Base-by-base conservation (phyloP, 176 grass and related monocot species). In the Carex littledalei region DNA sequence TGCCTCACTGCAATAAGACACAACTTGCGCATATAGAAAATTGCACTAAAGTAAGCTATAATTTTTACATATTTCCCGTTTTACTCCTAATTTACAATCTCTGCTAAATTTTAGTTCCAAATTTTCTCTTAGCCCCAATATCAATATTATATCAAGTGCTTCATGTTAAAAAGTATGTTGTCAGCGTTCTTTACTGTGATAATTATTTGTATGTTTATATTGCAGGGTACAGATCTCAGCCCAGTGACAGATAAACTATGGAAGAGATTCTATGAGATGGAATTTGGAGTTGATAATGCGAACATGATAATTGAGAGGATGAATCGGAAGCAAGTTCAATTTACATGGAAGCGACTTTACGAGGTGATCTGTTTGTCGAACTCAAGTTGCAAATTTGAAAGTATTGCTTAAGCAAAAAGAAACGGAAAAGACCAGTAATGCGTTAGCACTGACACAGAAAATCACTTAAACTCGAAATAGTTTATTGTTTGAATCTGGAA, bases 221-320 rank as follows among this genome's bases (percentile, higher is more conserved):
- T 81, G 10, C 53, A 90, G 89, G 89, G 57, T 80, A 85, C 64
- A 57, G 89, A 90, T 61, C 89, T 90, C 53, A 90, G 81, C 79
- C 89, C 85, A 6, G 85, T 87, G 39, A 90, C 89, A n/a, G 75
- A 90, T 73, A 80, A 49, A 39, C 55, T 87, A 11, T 90, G 89
- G 89, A 90, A 87, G 81, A 90, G 66, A 85, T 90, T 90, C 57
- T 90, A 87, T 39, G 89, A 90, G 85, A n/a, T 32, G n/a, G 62
- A 87, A 58, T 90, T 85, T 77, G 89, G 89, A 47, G 81, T 47
- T 20, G 85, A 90, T 45, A 90, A 41, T 65, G 54, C 85, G 10
- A 81, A 84, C 9, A 74, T 70, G 10, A 85, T 77, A 13, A 81
- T 75, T 67, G 84, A 87, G 74, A 79, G 81, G 89, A 90, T 90